Evolutionary conservation across 2,329 filamentous ascomycete genomes (phyloP).

Genomic region (Epichloe scottii): DNA sequence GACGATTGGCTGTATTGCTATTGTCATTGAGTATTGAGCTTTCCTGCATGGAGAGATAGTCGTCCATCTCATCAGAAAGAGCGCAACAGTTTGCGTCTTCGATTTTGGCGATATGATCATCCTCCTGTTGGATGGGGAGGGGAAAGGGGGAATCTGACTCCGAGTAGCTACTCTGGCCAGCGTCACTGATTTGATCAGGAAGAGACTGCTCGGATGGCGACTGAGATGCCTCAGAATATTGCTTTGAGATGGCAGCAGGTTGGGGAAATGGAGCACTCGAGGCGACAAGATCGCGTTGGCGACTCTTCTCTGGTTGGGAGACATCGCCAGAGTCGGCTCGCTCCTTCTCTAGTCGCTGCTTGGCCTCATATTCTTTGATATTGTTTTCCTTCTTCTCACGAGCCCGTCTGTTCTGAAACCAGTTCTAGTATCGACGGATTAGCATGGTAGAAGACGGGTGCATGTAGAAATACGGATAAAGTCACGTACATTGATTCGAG

Average conservation of each 20-base stretch:
- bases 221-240: conserved; percentile 6
- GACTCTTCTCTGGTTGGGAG: conserved; percentile 17
- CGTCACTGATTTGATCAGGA: conserved; percentile 13
- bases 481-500: conserved; percentile 46
- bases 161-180: conserved; percentile 14
- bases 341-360: conserved; percentile 24
- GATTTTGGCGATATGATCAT: neutral
- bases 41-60: conserved; percentile 9
- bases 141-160: conserved; percentile 10
- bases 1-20: conserved; percentile 1
- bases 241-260: conserved; percentile 10
- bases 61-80: conserved; percentile 8
- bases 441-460: neutral
- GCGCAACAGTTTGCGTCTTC: conserved; percentile 6
- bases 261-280: conserved; percentile 29
- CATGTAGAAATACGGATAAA: neutral
- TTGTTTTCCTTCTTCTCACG: conserved; percentile 54
- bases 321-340: conserved; percentile 13
- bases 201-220: conserved; percentile 11
- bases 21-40: conserved; percentile 5
- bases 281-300: conserved; percentile 24
- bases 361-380: conserved; percentile 28
- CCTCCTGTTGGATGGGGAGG: conserved; percentile 1
- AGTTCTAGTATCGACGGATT: conserved; percentile 35
- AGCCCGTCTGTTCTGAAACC: conserved; percentile 56